These are phyloP conservation scores for Umbelopsis sp. DNA, from an alignment of 371 early-diverging fungal genomes.

Conservation along the genomic window DNA sequence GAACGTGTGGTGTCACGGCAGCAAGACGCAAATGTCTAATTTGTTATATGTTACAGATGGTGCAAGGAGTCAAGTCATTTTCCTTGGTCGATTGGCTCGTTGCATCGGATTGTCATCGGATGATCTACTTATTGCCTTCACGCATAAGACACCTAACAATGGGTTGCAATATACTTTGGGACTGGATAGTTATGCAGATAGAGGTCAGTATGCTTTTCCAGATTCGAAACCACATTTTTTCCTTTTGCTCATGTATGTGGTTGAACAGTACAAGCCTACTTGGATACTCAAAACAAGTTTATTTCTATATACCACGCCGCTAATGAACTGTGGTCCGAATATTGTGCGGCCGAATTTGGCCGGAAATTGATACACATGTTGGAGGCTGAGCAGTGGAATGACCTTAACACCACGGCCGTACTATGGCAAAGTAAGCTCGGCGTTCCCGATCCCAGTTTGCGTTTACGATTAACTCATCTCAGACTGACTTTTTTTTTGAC, in stretches of 20 bases:
- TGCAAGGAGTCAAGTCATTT: constrained; percentile 34
- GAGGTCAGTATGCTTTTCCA: background rate
- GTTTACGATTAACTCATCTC: background rate
- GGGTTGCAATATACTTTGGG: background rate
- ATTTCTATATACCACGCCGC: constrained; percentile 31
- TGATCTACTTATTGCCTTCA: constrained; percentile 35
- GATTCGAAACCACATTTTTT: background rate
- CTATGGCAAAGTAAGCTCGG: constrained; percentile 41
- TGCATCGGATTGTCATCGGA: constrained; percentile 38
- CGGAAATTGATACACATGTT: constrained; percentile 24
- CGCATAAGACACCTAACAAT: background rate
- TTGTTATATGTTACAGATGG: background rate
- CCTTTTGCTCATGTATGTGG: background rate
- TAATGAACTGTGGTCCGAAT: constrained; percentile 50
- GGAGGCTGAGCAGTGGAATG: constrained; percentile 33
- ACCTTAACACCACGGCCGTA: constrained; percentile 31
- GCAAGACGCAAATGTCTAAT: background rate
- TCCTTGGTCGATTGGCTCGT: constrained; percentile 41
- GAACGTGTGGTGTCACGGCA: too few species aligned
- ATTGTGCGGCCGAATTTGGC: constrained; percentile 31
- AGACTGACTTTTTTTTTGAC: background rate
- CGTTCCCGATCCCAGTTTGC: background rate
- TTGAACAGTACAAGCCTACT: constrained; percentile 1
- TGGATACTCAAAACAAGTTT: constrained; percentile 26
- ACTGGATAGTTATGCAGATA: background rate